These are phyloP conservation scores for Hygrocybe punicea DNA, from an alignment of 768 basidiomycete species.

Conservation along the genomic window DNA sequence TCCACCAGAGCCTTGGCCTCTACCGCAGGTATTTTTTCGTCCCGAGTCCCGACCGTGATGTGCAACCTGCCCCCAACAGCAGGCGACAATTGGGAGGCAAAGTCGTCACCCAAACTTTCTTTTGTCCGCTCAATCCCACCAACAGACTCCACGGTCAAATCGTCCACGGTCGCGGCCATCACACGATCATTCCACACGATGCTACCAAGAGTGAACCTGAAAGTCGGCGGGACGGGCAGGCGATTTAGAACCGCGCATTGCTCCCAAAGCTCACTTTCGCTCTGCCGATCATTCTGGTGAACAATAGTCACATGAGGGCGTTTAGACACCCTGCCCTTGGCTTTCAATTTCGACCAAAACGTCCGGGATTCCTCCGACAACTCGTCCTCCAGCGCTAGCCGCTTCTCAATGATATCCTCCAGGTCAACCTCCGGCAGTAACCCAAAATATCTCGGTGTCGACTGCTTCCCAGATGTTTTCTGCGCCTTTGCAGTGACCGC, in stretches of 20 bases:
- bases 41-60: constrained; percentile 79
- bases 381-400: constrained; percentile 36
- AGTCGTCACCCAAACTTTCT: constrained; percentile 42
- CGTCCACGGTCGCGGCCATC: constrained; percentile 75
- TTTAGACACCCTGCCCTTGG: constrained; percentile 45
- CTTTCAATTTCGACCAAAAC: constrained; percentile 52
- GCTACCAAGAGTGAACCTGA: constrained; percentile 56
- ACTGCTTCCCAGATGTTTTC: constrained; percentile 27
- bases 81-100: constrained; percentile 46
- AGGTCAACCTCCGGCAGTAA: constrained; percentile 74
- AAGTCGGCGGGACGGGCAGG: constrained; percentile 45
- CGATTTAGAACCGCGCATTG: constrained; percentile 46
- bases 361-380: constrained; percentile 27
- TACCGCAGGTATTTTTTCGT: constrained; percentile 50
- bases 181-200: constrained; percentile 75
- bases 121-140: constrained; percentile 25
- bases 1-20: constrained; percentile 70
- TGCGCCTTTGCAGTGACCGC: constrained; percentile 39
- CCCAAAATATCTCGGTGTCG: constrained; percentile 68
- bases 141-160: constrained; percentile 42
- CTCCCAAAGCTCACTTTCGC: constrained; percentile 41
- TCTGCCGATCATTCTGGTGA: constrained; percentile 52
- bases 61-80: constrained; percentile 59
- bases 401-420: constrained; percentile 40
- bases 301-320: constrained; percentile 86